Base-by-base conservation (phyloP, 2,329 filamentous ascomycete genomes). In the Cytospora mali region DNA sequence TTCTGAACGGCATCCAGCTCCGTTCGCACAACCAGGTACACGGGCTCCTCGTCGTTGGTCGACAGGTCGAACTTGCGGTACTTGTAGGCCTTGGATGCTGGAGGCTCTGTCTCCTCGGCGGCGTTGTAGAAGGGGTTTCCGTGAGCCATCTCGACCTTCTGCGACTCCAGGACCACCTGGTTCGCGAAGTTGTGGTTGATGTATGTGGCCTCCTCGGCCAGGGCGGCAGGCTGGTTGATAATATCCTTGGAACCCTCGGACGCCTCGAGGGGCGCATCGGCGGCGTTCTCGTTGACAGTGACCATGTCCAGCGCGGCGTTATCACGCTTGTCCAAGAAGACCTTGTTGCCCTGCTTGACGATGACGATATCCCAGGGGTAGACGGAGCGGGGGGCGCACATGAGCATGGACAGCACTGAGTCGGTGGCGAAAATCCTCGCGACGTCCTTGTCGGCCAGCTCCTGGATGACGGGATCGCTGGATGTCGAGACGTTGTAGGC, bases 141-240 rank as follows among this genome's bases (percentile, higher is more conserved):
- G 80, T 97, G 84, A 64, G 87, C 74, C 88, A 98, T 95, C 70
- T 91, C 86, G 68, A 93, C 83, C 83, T 95, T 96, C 67, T 92
- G 86, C 69, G 84, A 90, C 82, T 99, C 95, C 71, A 87, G 78
- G 69, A 99, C 93, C 57, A 96, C 92, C 82, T 99, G 95, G 78
- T 96, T 92, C 70, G 92, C 91, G 77, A 99, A 99, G 83, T 98
- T 96, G 85, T 98, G 95, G 87, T 99, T 99, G 86, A 99, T 99
- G 82, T 97, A 96, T 58, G 95, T 99, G 61, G 95, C 95, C 80
- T 99, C 95, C 77, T 97, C 90, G 73, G 96, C 94, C 62, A 99
- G 88, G 59, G 93, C 92, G 61, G 83, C 81, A n/a, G 95, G 95
- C 73, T 93, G 93, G 86, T 99, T 99, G 79, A 99, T 90, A 68